Evolutionary conservation across 2,329 filamentous ascomycete species (phyloP), one percentile per base, ranked within the genome.

Genomic region (Ilyonectria robusta): DNA sequence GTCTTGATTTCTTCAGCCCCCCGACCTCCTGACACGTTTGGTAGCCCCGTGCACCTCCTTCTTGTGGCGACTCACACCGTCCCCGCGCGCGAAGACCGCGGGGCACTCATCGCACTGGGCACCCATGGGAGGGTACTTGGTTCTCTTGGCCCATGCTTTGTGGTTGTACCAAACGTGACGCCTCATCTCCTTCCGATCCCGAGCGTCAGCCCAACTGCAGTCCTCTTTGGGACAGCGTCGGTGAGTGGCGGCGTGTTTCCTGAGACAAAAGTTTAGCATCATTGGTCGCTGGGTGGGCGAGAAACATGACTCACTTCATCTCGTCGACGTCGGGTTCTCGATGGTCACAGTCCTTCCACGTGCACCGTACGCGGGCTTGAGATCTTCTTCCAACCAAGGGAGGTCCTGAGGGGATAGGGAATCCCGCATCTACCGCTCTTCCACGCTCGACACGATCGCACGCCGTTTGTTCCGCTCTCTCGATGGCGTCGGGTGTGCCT

Each of bases 161-260:
- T 53, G 50, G 50, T 33, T 29, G 50, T 29, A 29, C 50, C 50
- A 53, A 53, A 53, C 50, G 50, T 53, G 50, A 33, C 50, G 50
- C 50, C 2, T 33, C 50, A 7, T 53, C 23, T 53, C 23, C 50
- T 53, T 53, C 50, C 17, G 23, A 29, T 53, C 50, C 50, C 46
- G 19, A 48, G 46, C 46, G 46, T 48, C 46, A 48, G 46, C 46
- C 46, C 46, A 48, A 21, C 46, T 26, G 46, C 46, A 48, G 46
- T 48, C 46, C 23, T 48, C 46, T 26, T 48, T 48, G 19, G 46
- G 46, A 48, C 46, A 48, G 46, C 46, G 46, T 48, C 46, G 46
- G 46, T 47, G 44, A 23, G 44, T 47, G 21, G 44, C 44, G 44
- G 44, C 44, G 21, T 47, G 44, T 47, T 47, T 47, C 6, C 44